phyloP scores from a whole-genome alignment of 2,329 filamentous ascomycete species.

The Coniochaeta hoffmannii region DNA sequence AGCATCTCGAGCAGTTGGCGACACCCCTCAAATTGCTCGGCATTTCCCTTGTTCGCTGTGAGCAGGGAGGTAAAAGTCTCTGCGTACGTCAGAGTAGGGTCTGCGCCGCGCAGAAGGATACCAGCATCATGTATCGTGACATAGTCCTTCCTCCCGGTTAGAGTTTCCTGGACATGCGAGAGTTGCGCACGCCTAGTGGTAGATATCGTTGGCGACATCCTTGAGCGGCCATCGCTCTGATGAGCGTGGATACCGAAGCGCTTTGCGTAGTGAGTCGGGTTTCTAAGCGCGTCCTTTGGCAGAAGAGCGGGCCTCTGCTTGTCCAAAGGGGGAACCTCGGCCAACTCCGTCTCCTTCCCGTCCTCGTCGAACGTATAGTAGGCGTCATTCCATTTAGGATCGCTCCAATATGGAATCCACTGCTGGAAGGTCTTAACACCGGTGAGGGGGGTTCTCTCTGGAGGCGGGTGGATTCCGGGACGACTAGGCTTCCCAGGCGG shows the following conservation, averaged over 20 bases:
- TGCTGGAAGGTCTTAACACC: not conserved
- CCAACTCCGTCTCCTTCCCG: not conserved
- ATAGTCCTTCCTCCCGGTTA: constrained; percentile 3
- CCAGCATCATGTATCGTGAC: constrained; percentile 1
- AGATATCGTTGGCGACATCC: constrained; percentile 5
- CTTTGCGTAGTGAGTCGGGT: constrained; percentile 7
- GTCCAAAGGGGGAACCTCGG: not conserved
- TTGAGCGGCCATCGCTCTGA: constrained; percentile 5
- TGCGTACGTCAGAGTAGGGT: not conserved
- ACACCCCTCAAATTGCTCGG: not conserved
- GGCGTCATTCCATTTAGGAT: not conserved
- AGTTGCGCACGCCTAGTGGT: constrained; percentile 2
- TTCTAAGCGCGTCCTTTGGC: not conserved
- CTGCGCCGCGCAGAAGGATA: not conserved
- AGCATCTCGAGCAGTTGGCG: not conserved
- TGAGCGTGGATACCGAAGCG: constrained; percentile 6
- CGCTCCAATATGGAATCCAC: not conserved
- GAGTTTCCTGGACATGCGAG: not conserved
- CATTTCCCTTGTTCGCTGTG: not conserved
- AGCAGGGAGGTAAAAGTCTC: not conserved
- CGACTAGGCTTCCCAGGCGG: too few species aligned
- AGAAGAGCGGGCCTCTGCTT: constrained; percentile 7
- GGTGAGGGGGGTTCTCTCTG: not conserved
- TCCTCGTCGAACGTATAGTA: not conserved
- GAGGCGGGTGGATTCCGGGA: not conserved